These are phyloP conservation scores for Exophiala spinifera DNA, from an alignment of 2,329 filamentous ascomycete species.

Conservation along the genomic window DNA sequence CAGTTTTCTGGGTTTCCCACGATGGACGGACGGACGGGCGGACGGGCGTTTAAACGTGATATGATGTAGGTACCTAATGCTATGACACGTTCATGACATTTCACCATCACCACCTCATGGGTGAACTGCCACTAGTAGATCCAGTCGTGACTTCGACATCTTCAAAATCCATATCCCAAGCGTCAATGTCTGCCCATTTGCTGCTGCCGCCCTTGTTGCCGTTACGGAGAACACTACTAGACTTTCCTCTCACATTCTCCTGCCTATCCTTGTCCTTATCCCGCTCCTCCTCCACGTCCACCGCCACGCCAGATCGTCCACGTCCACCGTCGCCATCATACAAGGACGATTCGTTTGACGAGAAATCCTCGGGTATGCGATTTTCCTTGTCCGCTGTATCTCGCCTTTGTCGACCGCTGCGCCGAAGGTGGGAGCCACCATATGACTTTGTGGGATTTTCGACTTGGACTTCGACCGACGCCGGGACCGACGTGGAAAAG, in stretches of 20 bases:
- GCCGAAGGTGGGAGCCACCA: constrained; percentile 25
- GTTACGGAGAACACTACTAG: too few species aligned
- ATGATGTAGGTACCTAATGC: too few species aligned
- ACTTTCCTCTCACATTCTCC: too few species aligned
- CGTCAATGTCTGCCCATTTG: constrained; percentile 30
- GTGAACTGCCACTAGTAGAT: constrained; percentile 19
- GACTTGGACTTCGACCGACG: not conserved
- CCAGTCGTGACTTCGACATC: constrained; percentile 25
- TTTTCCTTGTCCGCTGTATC: constrained; percentile 22
- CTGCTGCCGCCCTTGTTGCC: too few species aligned
- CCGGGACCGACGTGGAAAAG: constrained; percentile 1
- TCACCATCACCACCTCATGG: constrained; percentile 15
- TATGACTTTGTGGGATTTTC: constrained; percentile 18
- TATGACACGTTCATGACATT: too few species aligned
- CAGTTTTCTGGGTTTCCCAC: too few species aligned
- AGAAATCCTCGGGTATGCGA: not conserved
- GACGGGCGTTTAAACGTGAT: too few species aligned
- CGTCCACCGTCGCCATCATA: not conserved
- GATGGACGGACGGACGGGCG: too few species aligned
- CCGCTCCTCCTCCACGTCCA: too few species aligned
- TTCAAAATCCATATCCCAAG: constrained; percentile 30
- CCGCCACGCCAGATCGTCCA: not conserved
- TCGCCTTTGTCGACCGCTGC: not conserved
- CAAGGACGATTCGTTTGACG: not conserved
- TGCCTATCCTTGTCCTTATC: too few species aligned